A percentile compares a stretch with the other conserved stretches of the same genome.
Evolutionary conservation across 1,284 basidiomycete genomes (phyloP).

Genomic region (Irpex sp.): DNA sequence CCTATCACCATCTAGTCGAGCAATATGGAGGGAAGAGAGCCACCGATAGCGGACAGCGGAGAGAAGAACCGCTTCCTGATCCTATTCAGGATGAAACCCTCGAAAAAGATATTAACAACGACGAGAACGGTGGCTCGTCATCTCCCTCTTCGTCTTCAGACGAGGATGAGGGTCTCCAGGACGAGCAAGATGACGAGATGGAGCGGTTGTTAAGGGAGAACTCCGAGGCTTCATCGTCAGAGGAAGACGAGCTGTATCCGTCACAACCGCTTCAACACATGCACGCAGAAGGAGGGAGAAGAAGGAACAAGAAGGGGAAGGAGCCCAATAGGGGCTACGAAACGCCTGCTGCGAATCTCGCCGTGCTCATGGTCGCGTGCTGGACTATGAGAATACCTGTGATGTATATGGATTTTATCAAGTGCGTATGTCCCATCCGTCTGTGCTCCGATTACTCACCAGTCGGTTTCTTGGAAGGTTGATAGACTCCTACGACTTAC

Average conservation of each 20-base stretch:
- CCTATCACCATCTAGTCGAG: constrained; percentile 44
- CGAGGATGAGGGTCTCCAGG: not conserved
- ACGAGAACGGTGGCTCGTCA: too few relatives aligned
- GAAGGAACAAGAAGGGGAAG: constrained; percentile 34
- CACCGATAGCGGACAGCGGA: not conserved
- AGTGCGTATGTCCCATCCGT: constrained; percentile 34
- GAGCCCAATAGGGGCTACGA: constrained; percentile 37
- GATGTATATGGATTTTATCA: constrained; percentile 69
- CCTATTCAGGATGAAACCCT: not conserved
- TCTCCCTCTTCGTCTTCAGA: not conserved
- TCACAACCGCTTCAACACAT: constrained; percentile 46
- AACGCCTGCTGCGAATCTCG: constrained; percentile 56
- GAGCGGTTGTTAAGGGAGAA: constrained; percentile 12
- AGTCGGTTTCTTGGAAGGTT: constrained; percentile 37
- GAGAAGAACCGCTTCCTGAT: not conserved
- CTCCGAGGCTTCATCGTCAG: constrained; percentile 15
- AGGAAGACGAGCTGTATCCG: constrained; percentile 28
- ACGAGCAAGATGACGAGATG: constrained; percentile 7
- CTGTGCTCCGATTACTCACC: too few relatives aligned
- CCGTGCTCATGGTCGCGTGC: constrained; percentile 66
- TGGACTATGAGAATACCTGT: constrained; percentile 79
- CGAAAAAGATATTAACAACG: not conserved
- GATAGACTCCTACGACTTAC: constrained; percentile 72
- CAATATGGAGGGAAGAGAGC: constrained; percentile 10
- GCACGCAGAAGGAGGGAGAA: constrained; percentile 32